These are phyloP conservation scores for Myxozyma neotropica DNA, from an alignment of 805 yeast genomes.

Conservation along the genomic window DNA sequence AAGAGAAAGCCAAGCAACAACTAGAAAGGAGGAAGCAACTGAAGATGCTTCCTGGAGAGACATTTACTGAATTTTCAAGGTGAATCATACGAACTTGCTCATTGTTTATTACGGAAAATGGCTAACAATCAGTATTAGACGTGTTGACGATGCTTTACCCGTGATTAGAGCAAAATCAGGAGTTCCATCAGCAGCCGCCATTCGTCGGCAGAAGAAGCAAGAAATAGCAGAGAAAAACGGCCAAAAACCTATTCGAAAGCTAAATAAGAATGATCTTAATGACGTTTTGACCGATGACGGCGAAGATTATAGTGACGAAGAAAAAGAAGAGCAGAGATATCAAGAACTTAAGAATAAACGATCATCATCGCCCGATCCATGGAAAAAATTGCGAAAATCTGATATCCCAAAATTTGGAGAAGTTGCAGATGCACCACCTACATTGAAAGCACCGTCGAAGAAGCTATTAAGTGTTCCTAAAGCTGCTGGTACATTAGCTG, in stretches of 20 bases:
- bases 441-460: conserved; percentile 41
- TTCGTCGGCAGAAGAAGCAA: conserved; percentile 31
- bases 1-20: conserved; percentile 7
- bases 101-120: too few species aligned
- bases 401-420: conserved; percentile 47
- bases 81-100: too few species aligned
- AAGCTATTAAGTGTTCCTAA: conserved; percentile 45
- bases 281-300: conserved; percentile 39
- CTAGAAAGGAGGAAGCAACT: conserved; percentile 22
- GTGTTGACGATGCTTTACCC: conserved; percentile 49
- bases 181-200: conserved; percentile 39
- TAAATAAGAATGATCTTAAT: conserved; percentile 29
- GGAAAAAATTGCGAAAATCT: conserved; percentile 42
- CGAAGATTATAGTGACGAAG: conserved; percentile 27
- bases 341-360: conserved; percentile 25
- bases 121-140: too few species aligned
- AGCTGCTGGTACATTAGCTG: conserved; percentile 46
- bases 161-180: conserved; percentile 44
- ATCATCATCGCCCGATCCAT: conserved; percentile 48
- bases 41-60: conserved; percentile 43
- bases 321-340: conserved; percentile 36
- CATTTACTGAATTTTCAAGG: conserved; percentile 43
- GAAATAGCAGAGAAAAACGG: conserved; percentile 34
- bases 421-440: conserved; percentile 48
- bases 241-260: conserved; percentile 26